A percentile compares a stretch with the other conserved stretches of the same genome.
phyloP scores from a whole-genome alignment of 2,329 filamentous ascomycete genomes.

The Paecilomyces sp. region DNA sequence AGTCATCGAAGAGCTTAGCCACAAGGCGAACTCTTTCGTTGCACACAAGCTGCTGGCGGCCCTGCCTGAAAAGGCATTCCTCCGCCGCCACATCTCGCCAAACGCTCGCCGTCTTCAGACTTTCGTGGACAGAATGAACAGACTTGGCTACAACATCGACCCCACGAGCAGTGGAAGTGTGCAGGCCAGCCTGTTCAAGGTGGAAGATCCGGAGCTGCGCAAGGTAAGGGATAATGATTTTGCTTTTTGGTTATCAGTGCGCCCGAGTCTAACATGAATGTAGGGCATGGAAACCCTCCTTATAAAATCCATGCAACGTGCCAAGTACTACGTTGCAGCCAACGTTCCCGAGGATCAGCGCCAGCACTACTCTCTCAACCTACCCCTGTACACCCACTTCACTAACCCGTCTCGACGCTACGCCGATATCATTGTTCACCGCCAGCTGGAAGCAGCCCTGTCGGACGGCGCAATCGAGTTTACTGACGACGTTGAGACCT shows the following conservation, averaged over 20 bases:
- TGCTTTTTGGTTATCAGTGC: background rate
- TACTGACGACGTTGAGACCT: constrained; percentile 75
- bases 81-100: constrained; percentile 78
- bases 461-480: constrained; percentile 79
- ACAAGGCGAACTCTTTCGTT: constrained; percentile 86
- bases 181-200: constrained; percentile 90
- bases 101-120: constrained; percentile 83
- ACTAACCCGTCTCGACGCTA: constrained; percentile 93
- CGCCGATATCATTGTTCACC: constrained; percentile 89
- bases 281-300: constrained; percentile 90
- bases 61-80: constrained; percentile 84
- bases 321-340: constrained; percentile 85
- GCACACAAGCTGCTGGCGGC: constrained; percentile 73
- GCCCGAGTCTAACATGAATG: background rate
- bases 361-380: constrained; percentile 85
- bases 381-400: constrained; percentile 94
- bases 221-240: constrained; percentile 46
- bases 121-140: constrained; percentile 87
- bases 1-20: constrained; percentile 87
- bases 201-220: constrained; percentile 79
- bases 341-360: constrained; percentile 71
- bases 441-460: constrained; percentile 81
- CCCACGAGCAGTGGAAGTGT: constrained; percentile 80
- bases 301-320: constrained; percentile 90
- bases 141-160: constrained; percentile 84